Base-by-base conservation (phyloP, 305 asterid genomes). In the Fraxinus baroniana region DNA sequence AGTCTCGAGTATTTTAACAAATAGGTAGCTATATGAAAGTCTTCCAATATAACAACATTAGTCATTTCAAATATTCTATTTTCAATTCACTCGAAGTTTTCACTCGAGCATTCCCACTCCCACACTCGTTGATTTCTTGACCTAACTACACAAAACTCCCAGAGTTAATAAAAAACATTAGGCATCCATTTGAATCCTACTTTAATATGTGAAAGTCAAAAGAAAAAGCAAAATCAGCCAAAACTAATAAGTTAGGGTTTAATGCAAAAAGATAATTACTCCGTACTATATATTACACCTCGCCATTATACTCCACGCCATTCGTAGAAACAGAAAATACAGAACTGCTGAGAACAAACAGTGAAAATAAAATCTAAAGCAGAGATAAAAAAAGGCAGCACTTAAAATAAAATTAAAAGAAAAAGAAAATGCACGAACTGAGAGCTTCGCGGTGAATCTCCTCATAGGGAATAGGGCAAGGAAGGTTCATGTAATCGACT, bases 361-460 rank as follows among this genome's bases (percentile, higher is more conserved):
- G 41, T 30, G 30, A 9, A 7, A 75, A 5, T 37, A 64, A 62
- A 70, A 32, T 7, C 33, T 68, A 64, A 13, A 57, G 26, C 55
- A 80, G 66, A 82, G 37, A 76, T 73, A 15, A 26, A 62, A 52
- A 52, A 55, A 55, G 6, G 36, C 20, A 12, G 68, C 30, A 13
- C 28, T 41, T 0, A 44, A 28, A 79, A 28, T 55, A 5, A 55
- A 55, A 36, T 15, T 8, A 36, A 20, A 37, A 20, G 2, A 18
- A 20, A 57, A 12, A 32, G 2, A 28, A 41, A 81, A 83, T 82
- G 46, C 83, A 91, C 92, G 83, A 84, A 95, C 99, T 94, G 89
- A 92, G 86, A 86, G 97, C 93, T 90, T 95, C 99, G 39, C 99
- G 99, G 83, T 95, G 98, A 82, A 95, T 94, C 84, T 95, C 99